phyloP scores from a whole-genome alignment of 2,329 filamentous ascomycete species.

The Fusarium dlaminii region DNA sequence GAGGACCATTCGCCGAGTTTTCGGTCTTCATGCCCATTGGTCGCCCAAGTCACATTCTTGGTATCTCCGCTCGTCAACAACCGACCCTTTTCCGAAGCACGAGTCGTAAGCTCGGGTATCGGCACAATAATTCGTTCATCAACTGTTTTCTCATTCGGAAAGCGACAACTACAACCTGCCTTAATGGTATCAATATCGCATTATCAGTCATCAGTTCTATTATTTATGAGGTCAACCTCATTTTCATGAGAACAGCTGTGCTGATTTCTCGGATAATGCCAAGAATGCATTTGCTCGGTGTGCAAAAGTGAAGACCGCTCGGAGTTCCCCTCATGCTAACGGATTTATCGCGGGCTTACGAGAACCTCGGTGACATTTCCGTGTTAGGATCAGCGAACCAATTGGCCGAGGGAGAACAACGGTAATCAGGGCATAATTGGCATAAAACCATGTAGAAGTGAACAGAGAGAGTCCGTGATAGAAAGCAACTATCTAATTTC shows the following conservation, averaged over 20 bases:
- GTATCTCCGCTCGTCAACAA: not conserved
- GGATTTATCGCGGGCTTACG: not conserved
- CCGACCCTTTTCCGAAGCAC: not conserved
- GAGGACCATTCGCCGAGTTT: too few relatives aligned
- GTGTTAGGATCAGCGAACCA: not conserved
- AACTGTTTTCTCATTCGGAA: not conserved
- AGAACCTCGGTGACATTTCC: not conserved
- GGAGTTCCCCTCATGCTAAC: not conserved
- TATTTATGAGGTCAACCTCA: accelerated
- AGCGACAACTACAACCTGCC: not conserved
- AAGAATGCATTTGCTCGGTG: not conserved
- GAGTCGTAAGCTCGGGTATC: not conserved
- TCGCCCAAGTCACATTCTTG: not conserved
- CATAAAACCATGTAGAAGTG: not conserved
- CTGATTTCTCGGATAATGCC: accelerated
- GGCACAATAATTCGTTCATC: too few relatives aligned
- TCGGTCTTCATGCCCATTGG: not conserved
- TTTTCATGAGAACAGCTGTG: accelerated
- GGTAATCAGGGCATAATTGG: too few relatives aligned
- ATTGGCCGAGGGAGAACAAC: not conserved
- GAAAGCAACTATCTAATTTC: not conserved
- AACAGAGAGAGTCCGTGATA: not conserved
- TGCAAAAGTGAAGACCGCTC: not conserved
- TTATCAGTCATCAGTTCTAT: not conserved
- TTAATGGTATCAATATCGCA: accelerated